Conservation (phyloP, 2,329 filamentous ascomycete species). For the Colletotrichum sojae region DNA sequence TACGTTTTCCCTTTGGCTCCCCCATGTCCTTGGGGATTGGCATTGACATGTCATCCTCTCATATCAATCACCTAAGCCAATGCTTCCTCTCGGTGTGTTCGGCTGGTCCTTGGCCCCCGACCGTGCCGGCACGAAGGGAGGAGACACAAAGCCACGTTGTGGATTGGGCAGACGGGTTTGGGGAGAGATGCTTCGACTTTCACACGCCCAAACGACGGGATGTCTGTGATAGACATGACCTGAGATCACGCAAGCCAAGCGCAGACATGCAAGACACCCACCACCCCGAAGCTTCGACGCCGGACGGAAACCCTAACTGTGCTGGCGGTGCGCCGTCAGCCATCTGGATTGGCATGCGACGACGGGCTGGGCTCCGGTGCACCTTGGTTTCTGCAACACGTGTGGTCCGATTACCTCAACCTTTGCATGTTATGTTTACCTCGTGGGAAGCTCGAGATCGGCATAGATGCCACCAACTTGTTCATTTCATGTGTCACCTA, state of each 20-base stretch:
- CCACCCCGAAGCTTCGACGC: conserved; percentile 1
- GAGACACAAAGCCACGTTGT: too few species aligned
- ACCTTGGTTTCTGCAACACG: too few species aligned
- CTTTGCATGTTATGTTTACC: neutral
- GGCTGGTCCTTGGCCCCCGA: neutral
- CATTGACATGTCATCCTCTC: conserved; percentile 5
- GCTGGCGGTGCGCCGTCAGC: neutral
- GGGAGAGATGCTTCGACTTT: conserved; percentile 1
- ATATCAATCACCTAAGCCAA: neutral
- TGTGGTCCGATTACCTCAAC: conserved; percentile 1
- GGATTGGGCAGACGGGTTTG: too few species aligned
- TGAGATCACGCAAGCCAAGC: conserved; percentile 16
- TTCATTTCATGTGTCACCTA: too few species aligned
- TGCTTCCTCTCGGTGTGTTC: neutral
- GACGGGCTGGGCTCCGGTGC: too few species aligned
- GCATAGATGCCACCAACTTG: neutral
- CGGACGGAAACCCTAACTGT: conserved; percentile 4
- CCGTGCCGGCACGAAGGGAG: conserved; percentile 13
- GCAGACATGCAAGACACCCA: neutral
- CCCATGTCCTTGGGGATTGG: too few species aligned
- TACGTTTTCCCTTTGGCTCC: too few species aligned
- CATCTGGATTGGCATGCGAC: too few species aligned
- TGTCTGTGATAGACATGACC: conserved; percentile 17
- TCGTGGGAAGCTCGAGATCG: neutral
- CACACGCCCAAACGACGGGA: neutral